Evolutionary conservation across 2,329 filamentous ascomycete species (phyloP).

Genomic region (Graphiopsis chlorocephala): DNA sequence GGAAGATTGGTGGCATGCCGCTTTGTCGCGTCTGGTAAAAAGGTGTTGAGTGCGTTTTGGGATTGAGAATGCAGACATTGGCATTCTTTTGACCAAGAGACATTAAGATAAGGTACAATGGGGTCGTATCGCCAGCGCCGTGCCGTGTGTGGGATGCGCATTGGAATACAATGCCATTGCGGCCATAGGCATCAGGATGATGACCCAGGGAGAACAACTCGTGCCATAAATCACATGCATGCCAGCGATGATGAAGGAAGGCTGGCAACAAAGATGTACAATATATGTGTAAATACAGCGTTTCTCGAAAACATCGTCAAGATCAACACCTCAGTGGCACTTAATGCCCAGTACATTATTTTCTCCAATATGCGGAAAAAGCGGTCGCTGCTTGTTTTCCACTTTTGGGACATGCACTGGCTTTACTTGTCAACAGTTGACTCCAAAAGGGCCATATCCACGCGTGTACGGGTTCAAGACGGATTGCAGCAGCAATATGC

Average conservation of each 20-base stretch:
- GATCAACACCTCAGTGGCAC: not conserved
- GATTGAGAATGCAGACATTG: not conserved
- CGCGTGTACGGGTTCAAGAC: not conserved
- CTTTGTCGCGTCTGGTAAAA: slow-evolving; percentile 64
- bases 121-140: not conserved
- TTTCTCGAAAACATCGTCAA: not conserved
- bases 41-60: not conserved
- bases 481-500: not conserved
- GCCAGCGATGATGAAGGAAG: not conserved
- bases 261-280: not conserved
- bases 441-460: not conserved
- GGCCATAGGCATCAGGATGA: not conserved
- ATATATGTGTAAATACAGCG: slow-evolving; percentile 12
- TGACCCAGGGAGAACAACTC: not conserved
- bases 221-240: not conserved
- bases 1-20: slow-evolving; percentile 75
- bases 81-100: not conserved
- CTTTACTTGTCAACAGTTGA: not conserved
- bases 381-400: not conserved
- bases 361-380: not conserved
- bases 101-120: not conserved
- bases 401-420: not conserved
- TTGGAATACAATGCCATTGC: not conserved
- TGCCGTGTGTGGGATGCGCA: not conserved
- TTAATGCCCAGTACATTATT: not conserved